Conservation (phyloP, 2,329 filamentous ascomycete genomes). For the Phaeosphaeriaceae sp. region DNA sequence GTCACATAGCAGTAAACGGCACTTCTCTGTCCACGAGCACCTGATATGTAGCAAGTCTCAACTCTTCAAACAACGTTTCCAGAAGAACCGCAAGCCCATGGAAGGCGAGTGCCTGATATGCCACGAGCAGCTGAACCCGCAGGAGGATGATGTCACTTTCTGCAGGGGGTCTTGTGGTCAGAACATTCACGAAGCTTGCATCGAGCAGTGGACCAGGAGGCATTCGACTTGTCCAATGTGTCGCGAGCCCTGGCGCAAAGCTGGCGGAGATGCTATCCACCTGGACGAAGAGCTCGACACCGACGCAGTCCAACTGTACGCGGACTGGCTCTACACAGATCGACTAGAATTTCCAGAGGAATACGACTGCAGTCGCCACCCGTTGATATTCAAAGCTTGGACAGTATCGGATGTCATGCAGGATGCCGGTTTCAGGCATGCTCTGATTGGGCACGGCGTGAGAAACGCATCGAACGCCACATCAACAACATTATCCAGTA, state of each 20-base stretch:
- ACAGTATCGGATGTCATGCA: background rate
- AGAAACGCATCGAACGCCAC: background rate
- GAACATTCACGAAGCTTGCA: slow-evolving; percentile 18
- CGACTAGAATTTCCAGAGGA: background rate
- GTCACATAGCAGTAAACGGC: background rate
- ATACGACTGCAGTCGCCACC: too few species aligned
- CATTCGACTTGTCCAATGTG: slow-evolving; percentile 12
- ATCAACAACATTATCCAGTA: background rate
- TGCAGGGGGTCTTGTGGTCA: slow-evolving; percentile 13
- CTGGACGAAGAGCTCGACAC: background rate
- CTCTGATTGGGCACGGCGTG: background rate
- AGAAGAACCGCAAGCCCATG: slow-evolving; percentile 11
- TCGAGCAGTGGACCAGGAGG: background rate
- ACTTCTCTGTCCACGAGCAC: slow-evolving; percentile 25
- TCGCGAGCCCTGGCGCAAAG: background rate
- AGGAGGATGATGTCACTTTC: slow-evolving; percentile 11
- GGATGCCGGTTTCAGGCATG: background rate
- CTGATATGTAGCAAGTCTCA: slow-evolving; percentile 15
- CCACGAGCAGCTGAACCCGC: slow-evolving; percentile 6
- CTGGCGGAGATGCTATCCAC: background rate
- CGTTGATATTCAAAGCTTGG: background rate
- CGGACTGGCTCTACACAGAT: slow-evolving; percentile 15
- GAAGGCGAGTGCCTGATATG: slow-evolving; percentile 19
- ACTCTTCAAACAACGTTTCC: slow-evolving; percentile 12
- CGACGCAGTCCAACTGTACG: slow-evolving; percentile 10